Percentiles rank a stretch among this genome's conserved stretches.
Conservation (phyloP, 306 rosid genomes). For the Styphnolobium japonicum region DNA sequence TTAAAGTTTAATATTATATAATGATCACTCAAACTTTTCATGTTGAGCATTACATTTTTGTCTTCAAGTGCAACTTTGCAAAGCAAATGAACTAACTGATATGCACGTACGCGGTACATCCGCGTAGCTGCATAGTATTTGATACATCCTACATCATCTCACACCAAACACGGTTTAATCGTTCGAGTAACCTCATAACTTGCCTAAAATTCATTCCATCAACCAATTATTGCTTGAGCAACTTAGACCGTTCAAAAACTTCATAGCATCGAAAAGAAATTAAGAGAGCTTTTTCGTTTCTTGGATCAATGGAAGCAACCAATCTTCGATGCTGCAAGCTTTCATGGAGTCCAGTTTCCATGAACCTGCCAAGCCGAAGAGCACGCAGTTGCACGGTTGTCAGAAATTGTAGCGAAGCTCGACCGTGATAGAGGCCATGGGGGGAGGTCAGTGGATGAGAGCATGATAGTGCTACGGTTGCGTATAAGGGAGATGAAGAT, state of each 20-base stretch:
- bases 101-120: not conserved
- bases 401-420: not conserved
- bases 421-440: not conserved
- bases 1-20: not conserved
- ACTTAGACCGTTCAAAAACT: not conserved
- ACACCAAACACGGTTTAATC: not conserved
- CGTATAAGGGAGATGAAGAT: constrained; percentile 39
- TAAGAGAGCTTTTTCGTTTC: not conserved
- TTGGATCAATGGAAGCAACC: constrained; percentile 25
- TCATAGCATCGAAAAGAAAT: not conserved
- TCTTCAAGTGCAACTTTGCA: not conserved
- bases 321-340: not conserved
- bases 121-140: not conserved
- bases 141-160: no score
- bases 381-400: not conserved
- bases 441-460: constrained; percentile 31
- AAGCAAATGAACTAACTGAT: not conserved
- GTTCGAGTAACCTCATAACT: not conserved
- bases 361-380: not conserved
- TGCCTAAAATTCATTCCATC: not conserved
- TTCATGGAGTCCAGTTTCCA: not conserved
- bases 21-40: not conserved
- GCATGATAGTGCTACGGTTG: constrained; percentile 32
- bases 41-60: not conserved
- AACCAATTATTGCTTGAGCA: not conserved